These are phyloP conservation scores for Albifimbria verrucaria DNA, from an alignment of 2,329 filamentous ascomycete genomes.

Conservation along the genomic window DNA sequence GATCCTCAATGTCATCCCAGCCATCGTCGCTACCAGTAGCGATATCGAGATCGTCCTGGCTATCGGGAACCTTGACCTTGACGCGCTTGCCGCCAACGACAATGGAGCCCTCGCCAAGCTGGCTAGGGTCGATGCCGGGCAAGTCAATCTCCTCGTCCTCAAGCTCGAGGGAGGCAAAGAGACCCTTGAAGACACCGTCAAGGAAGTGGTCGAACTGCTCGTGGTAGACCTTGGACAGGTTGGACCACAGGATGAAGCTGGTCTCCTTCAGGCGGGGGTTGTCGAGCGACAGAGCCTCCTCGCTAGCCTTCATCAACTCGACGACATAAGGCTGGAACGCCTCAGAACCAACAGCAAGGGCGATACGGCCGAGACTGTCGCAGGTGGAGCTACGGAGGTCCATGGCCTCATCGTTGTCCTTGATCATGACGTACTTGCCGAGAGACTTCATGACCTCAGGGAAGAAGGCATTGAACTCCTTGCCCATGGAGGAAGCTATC, in stretches of 20 bases:
- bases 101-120: slow-evolving; percentile 73
- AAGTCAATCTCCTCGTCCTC: slow-evolving; percentile 85
- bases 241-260: slow-evolving; percentile 95
- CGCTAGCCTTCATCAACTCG: slow-evolving; percentile 86
- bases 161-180: slow-evolving; percentile 82
- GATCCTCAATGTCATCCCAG: slow-evolving; percentile 67
- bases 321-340: slow-evolving; percentile 89
- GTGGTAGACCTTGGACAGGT: slow-evolving; percentile 89
- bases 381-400: slow-evolving; percentile 86
- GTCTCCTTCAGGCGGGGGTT: slow-evolving; percentile 92
- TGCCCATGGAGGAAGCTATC: slow-evolving; percentile 80
- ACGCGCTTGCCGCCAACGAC: slow-evolving; percentile 80
- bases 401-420: slow-evolving; percentile 85
- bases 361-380: slow-evolving; percentile 91
- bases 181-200: slow-evolving; percentile 70
- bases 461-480: slow-evolving; percentile 87
- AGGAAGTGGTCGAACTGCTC: slow-evolving; percentile 79
- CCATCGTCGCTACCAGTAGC: slow-evolving; percentile 53
- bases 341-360: slow-evolving; percentile 78
- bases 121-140: slow-evolving; percentile 52
- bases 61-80: slow-evolving; percentile 63
- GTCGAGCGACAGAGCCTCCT: slow-evolving; percentile 84
- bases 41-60: slow-evolving; percentile 51
- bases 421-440: slow-evolving; percentile 77
- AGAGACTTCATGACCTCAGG: slow-evolving; percentile 87